Evolutionary conservation across 306 rosid genomes (phyloP), one percentile per base, ranked within the genome.

Genomic region (Senna siamea): DNA sequence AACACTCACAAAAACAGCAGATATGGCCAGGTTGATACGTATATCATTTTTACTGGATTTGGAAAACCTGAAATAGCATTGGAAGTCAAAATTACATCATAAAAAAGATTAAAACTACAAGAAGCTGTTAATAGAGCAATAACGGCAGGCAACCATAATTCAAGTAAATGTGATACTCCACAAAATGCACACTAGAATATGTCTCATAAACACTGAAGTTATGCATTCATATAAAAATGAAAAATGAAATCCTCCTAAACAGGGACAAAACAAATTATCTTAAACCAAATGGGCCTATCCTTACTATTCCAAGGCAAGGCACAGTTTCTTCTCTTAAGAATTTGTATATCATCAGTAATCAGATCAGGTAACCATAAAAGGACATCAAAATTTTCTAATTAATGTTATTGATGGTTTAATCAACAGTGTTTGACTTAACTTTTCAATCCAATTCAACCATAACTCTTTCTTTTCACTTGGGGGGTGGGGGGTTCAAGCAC

Each of bases 1-100:
- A 55, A 46, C 46, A 89, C 99, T 92, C 85, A 92, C 99, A 83
- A 94, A 94, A 75, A 74, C 93, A 51, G 93, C 97, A 52, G 96
- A 72, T 74, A 94, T 85, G 78, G 88, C 97, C 81, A 94, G 76
- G 87, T 94, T 94, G 86, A 94, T 94, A 34, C 81, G 93, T 14
- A 66, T 85, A 78, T 89, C 99, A 80, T 83, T 87, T 77, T 68
- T 68, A 79, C 88, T 81, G n/a, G 96, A 94, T 76, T 89, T 94
- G 67, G 95, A 69, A 84, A 84, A 87, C 90, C 99, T 94, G 89
- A 79, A 79, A 88, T 82, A 70, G 74, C 76, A 77, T 52, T 69
- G 74, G 61, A 68, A 73, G 60, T 60, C 61, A 82, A 74, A 77
- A 54, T 58, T 59, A 72, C 28, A 59, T 72, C 70, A 73, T 23